phyloP scores from a whole-genome alignment of 345 rosid genomes.

The Anastatica hierochuntica region DNA sequence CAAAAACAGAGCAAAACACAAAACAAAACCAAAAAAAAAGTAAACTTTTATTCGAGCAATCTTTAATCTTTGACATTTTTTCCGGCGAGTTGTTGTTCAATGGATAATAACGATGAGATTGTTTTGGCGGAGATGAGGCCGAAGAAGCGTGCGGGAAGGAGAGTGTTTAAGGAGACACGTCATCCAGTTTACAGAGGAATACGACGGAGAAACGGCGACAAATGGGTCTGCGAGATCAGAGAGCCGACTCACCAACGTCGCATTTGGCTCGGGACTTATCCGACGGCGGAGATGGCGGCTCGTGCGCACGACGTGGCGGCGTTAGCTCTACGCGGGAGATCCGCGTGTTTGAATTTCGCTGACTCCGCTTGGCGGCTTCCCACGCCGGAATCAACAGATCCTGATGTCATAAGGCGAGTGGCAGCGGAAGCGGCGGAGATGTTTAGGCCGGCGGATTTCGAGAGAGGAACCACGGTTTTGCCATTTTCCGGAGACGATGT shows the following conservation, averaged over 20 bases:
- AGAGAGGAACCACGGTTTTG: slow-evolving; percentile 8
- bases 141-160: slow-evolving; percentile 57
- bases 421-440: slow-evolving; percentile 50
- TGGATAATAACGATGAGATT: slow-evolving; percentile 23
- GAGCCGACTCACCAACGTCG: slow-evolving; percentile 49
- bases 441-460: slow-evolving; percentile 31
- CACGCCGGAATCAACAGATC: slow-evolving; percentile 34
- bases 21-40: not conserved
- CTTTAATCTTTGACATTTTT: not conserved
- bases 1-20: slow-evolving; percentile 3
- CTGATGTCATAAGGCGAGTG: slow-evolving; percentile 33
- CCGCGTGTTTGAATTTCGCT: slow-evolving; percentile 62
- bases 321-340: slow-evolving; percentile 48
- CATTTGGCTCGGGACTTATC: slow-evolving; percentile 74
- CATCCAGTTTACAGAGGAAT: slow-evolving; percentile 69
- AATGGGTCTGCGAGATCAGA: slow-evolving; percentile 71
- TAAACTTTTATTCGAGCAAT: not conserved
- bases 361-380: slow-evolving; percentile 64
- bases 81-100: not conserved
- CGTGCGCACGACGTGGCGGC: slow-evolving; percentile 79
- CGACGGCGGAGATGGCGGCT: slow-evolving; percentile 71
- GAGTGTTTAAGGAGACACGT: slow-evolving; percentile 56
- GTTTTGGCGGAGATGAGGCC: slow-evolving; percentile 46
- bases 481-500: slow-evolving; percentile 7
- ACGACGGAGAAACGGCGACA: slow-evolving; percentile 41